Conservation (phyloP, 2,329 filamentous ascomycete genomes). For the Cytospora schulzeri region DNA sequence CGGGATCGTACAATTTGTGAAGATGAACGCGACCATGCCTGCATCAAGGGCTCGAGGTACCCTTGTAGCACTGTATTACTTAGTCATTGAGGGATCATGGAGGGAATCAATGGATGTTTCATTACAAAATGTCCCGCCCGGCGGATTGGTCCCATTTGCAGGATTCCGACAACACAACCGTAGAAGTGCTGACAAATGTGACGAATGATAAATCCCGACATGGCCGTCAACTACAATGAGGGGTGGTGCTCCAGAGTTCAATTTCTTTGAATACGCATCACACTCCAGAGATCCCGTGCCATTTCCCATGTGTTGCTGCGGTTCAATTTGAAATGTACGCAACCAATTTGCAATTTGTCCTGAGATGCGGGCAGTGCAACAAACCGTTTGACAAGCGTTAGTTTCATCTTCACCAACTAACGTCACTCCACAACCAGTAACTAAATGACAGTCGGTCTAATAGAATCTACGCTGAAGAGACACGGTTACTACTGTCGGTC, state of each 20-base stretch:
- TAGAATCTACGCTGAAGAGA: conserved; percentile 5
- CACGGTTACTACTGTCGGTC: conserved; percentile 3
- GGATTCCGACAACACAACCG: neutral
- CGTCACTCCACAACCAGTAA: no score
- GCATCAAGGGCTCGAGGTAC: no score
- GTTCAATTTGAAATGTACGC: neutral
- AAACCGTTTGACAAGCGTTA: neutral
- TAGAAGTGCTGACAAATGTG: neutral
- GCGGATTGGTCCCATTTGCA: neutral
- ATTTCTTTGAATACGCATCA: no score
- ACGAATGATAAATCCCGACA: neutral
- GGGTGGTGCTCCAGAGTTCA: no score
- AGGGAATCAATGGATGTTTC: no score
- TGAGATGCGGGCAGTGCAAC: neutral
- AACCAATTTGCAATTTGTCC: neutral
- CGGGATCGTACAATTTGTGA: no score
- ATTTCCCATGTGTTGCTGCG: no score
- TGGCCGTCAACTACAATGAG: neutral
- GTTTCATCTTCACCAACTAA: no score
- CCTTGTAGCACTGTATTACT: neutral
- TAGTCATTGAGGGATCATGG: no score
- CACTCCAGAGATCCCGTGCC: no score
- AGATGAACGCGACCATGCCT: no score
- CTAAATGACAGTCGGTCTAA: neutral
- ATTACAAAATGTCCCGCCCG: conserved; percentile 10